phyloP scores from a whole-genome alignment of 140 eudicot genomes.

The Cichorium intybus region DNA sequence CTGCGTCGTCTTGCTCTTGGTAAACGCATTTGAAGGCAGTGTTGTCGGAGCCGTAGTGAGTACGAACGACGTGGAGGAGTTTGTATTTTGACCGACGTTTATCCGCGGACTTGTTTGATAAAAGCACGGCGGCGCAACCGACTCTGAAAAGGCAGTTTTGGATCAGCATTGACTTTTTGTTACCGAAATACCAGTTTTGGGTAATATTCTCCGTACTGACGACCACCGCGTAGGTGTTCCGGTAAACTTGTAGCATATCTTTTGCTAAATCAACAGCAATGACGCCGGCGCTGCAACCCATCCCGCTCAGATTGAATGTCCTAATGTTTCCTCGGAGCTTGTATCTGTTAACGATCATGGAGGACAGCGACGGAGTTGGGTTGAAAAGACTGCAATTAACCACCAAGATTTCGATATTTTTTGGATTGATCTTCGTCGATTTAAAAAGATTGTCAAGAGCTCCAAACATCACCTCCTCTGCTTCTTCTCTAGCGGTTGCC shows the following conservation, averaged over 20 bases:
- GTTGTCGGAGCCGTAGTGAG: slow-evolving; percentile 34
- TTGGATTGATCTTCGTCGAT: slow-evolving; percentile 27
- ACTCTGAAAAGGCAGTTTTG: slow-evolving; percentile 43
- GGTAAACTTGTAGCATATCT: slow-evolving; percentile 39
- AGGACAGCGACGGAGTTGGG: slow-evolving; percentile 43
- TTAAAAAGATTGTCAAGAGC: slow-evolving; percentile 34
- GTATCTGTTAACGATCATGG: slow-evolving; percentile 41
- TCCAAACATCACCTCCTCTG: slow-evolving; percentile 43
- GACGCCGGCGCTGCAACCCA: slow-evolving; percentile 51
- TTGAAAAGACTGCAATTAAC: slow-evolving; percentile 43
- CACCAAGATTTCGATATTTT: slow-evolving; percentile 38
- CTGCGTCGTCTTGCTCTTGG: slow-evolving; percentile 43
- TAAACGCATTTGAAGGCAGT: slow-evolving; percentile 34
- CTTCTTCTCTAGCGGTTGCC: slow-evolving; percentile 35
- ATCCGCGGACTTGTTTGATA: slow-evolving; percentile 34
- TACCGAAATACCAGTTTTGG: slow-evolving; percentile 39
- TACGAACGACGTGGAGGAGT: slow-evolving; percentile 40
- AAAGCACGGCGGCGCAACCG: slow-evolving; percentile 35
- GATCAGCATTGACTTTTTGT: slow-evolving; percentile 43
- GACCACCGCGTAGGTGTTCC: slow-evolving; percentile 39
- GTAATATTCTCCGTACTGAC: slow-evolving; percentile 42
- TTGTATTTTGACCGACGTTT: slow-evolving; percentile 30
- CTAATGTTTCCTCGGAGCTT: slow-evolving; percentile 28
- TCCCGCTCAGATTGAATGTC: slow-evolving; percentile 36
- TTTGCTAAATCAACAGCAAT: slow-evolving; percentile 44